Base-by-base conservation (phyloP, 2,329 filamentous ascomycete genomes). In the Botryosphaeria dothidea region DNA sequence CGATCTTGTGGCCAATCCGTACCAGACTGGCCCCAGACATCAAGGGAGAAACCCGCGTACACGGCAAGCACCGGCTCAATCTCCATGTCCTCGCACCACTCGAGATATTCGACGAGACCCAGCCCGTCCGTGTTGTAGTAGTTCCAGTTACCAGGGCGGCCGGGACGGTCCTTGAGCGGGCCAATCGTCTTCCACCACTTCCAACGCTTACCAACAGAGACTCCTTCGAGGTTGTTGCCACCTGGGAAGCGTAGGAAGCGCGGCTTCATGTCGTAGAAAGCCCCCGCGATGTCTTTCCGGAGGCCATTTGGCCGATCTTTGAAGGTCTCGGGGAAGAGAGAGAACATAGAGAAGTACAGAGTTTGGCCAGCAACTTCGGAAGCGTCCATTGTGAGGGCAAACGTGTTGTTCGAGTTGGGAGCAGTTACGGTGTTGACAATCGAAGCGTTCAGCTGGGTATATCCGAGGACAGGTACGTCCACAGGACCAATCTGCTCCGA, bases 281-380 rank as follows among this genome's bases (percentile, higher is more conserved):
- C 78, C 66, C 85, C 76, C 54, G 81, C 82, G 49, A 85, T 74
- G 64, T 85, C 83, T 38, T 79, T 73, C 8, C 83, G 77, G 46
- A 85, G 72, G 19, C 84, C 84, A 69, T 86, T 85, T 61, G 79
- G 78, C 19, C 83, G 77, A 66, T 80, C 71, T 60, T 84, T 85
- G 78, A 82, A 86, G 0, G 84, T 86, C 4, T 83, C 83, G 1
- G 82, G 82, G 72, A 85, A 86, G 41, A 86, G 71, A 57, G 80
- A 82, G 66, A 86, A 81, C 19, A 86, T 72, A 66, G 82, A 81
- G 73, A 86, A 85, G 69, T 84, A 79, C 8, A 83, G 73, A 0
- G 78, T 77, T 34, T 76, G 76, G 5, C 73, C 74, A 6, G 74
- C 72, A 21, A 77, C 74, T 66, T 77, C 74, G 8, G 76, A 74